Conservation (phyloP, 2,329 filamentous ascomycete species). For the Ophiocordyceps polyrhachis-furcata region DNA sequence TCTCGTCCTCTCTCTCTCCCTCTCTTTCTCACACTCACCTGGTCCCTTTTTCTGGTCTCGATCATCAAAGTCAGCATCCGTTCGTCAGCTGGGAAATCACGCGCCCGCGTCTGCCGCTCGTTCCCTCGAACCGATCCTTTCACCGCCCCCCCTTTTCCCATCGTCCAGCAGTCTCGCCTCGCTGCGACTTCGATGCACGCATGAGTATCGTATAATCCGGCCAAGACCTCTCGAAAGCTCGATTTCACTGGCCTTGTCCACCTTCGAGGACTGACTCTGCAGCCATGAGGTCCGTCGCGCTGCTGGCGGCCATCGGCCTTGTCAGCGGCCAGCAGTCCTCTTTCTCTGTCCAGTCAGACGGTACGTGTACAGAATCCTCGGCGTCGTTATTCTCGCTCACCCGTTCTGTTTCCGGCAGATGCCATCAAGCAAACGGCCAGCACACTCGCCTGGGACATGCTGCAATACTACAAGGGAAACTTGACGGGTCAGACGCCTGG, state of each 20-base stretch:
- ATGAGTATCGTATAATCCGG: not conserved
- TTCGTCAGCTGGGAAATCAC: not conserved
- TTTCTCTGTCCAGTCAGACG: not conserved
- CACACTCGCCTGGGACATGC: conserved; percentile 29
- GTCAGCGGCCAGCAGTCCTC: not conserved
- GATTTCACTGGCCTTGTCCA: not conserved
- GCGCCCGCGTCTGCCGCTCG: not conserved
- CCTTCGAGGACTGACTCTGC: not conserved
- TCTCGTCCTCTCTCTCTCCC: not conserved
- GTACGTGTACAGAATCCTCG: not conserved
- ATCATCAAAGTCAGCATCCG: not conserved
- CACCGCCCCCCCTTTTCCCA: not conserved
- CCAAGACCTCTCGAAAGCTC: not conserved
- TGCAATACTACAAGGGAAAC: conserved; percentile 32
- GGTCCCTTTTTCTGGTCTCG: not conserved
- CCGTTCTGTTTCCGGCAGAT: not conserved
- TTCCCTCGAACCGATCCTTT: not conserved
- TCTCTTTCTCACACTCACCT: not conserved
- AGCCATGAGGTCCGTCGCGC: not conserved
- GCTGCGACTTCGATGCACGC: not conserved
- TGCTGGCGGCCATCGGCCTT: not conserved
- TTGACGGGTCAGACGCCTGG: conserved; percentile 32
- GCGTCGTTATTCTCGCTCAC: not conserved
- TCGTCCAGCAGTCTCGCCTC: not conserved
- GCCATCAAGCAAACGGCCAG: conserved; percentile 11